These are phyloP conservation scores for Lyophyllum decastes DNA, from an alignment of 768 basidiomycete species.

Conservation along the genomic window DNA sequence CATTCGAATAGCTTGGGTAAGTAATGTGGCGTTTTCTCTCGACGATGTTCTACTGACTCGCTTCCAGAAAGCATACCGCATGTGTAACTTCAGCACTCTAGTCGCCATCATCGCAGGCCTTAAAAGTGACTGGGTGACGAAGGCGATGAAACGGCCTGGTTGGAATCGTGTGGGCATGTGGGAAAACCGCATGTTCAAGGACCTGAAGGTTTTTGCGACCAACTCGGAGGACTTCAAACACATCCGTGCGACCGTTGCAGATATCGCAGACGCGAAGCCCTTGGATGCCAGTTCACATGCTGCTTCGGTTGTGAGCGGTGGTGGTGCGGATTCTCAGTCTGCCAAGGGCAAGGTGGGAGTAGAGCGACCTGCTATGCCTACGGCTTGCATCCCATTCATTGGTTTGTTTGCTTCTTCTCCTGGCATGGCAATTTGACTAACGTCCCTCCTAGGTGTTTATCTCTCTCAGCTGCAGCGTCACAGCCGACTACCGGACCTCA, in stretches of 20 bases:
- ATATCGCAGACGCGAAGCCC: conserved; percentile 68
- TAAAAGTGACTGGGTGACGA: conserved; percentile 65
- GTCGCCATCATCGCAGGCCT: conserved; percentile 82
- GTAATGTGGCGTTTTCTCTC: conserved; percentile 24
- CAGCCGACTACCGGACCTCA: conserved; percentile 71
- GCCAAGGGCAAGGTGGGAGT: conserved; percentile 40
- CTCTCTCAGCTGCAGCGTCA: conserved; percentile 68
- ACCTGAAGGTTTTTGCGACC: conserved; percentile 67
- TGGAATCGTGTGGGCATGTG: conserved; percentile 69
- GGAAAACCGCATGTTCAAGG: conserved; percentile 73
- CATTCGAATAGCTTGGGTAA: conserved; percentile 83
- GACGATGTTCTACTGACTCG: conserved; percentile 3
- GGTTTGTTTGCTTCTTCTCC: conserved; percentile 43
- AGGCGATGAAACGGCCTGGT: conserved; percentile 60
- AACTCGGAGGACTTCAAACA: conserved; percentile 71
- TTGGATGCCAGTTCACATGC: conserved; percentile 55
- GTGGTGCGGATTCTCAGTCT: conserved; percentile 37
- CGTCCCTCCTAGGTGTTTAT: conserved; percentile 59
- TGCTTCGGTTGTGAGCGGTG: conserved; percentile 50
- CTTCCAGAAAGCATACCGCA: conserved; percentile 73
- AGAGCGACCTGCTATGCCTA: conserved; percentile 37
- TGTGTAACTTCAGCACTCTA: conserved; percentile 77
- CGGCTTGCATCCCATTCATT: conserved; percentile 81
- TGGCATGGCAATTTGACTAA: not conserved
- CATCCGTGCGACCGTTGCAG: conserved; percentile 65